Evolutionary conservation across 352 stramenopile genomes (phyloP).

Genomic region (Phytopythium litorale): DNA sequence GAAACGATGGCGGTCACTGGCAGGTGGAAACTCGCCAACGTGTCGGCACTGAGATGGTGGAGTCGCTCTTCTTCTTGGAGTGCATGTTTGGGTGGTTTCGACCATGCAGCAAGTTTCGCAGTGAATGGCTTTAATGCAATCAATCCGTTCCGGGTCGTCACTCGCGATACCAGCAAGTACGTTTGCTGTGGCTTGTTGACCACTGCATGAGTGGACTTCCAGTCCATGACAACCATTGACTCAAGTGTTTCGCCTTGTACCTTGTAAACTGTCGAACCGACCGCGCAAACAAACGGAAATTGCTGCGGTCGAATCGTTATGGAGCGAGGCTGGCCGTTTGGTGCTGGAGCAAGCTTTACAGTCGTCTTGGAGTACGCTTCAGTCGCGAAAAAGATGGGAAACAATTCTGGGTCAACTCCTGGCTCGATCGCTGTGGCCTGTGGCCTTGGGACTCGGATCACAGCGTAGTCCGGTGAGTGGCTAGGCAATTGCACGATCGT

Average conservation of each 20-base stretch:
- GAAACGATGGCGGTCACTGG: too few species aligned
- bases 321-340: not conserved
- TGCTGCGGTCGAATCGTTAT: not conserved
- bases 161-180: constrained; percentile 2
- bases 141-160: not conserved
- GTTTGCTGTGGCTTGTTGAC: constrained; percentile 9
- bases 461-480: not conserved
- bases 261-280: not conserved
- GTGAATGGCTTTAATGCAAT: constrained; percentile 2
- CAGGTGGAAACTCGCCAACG: too few species aligned
- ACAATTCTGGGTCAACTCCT: constrained; percentile 2
- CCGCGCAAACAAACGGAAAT: not conserved
- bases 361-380: not conserved
- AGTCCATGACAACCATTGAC: not conserved
- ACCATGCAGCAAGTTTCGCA: not conserved
- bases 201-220: not conserved
- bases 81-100: too few species aligned
- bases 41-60: too few species aligned
- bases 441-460: constrained; percentile 1
- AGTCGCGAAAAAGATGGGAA: constrained; percentile 7
- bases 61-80: too few species aligned
- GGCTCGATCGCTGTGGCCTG: not conserved
- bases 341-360: not conserved
- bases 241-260: not conserved
- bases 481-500: constrained; percentile 3